Evolutionary conservation across 2,329 filamentous ascomycete genomes (phyloP), one percentile per base, ranked within the genome.

Genomic region (Talaromyces sp.): DNA sequence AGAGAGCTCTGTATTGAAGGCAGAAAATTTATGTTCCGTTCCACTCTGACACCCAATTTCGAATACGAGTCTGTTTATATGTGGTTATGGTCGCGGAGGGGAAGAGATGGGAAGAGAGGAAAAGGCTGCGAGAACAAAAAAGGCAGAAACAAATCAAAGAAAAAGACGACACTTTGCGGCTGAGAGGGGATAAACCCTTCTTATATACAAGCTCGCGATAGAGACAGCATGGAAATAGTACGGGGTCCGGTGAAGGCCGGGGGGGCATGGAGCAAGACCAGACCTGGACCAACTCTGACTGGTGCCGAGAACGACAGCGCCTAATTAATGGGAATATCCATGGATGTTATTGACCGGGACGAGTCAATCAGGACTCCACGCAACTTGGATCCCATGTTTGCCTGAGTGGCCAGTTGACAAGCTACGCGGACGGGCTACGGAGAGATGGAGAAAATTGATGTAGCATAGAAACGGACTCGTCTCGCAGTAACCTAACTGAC

Each of bases 381-480:
- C 33, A 35, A 31, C 31, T 56, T 3, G 37, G 50, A 24, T 56
- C 31, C 31, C 50, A 14, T 39, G 8, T 24, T 22, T 39, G 49
- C 16, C n/a, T 49, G 19, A 49, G 45, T 49, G 45, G 45, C 45
- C 22, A 19, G 49, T 31, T 35, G 33, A 37, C 10, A 56, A 14
- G 50, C 5, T 37, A 37, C 35, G 9, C 10, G 52, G 52, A 31
- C n/a, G 11, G 31, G 16, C 27, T 54, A 56, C 33, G 52, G 52
- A 56, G 52, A 56, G 33, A 56, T 56, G 52, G 52, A 56, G 49
- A 52, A 52, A 52, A 33, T 33, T 31, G 13, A 52, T n/a, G 49
- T 35, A 35, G 8, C 49, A n/a, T 27, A 27, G 27, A 27, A 45
- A 16, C 9, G 35, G 27, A n/a, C 27, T 37, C 50, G 31, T 35